A percentile compares a stretch with the other conserved stretches of the same genome.
phyloP scores from a whole-genome alignment of 306 rosid species.

The Prunus kanzakura region DNA sequence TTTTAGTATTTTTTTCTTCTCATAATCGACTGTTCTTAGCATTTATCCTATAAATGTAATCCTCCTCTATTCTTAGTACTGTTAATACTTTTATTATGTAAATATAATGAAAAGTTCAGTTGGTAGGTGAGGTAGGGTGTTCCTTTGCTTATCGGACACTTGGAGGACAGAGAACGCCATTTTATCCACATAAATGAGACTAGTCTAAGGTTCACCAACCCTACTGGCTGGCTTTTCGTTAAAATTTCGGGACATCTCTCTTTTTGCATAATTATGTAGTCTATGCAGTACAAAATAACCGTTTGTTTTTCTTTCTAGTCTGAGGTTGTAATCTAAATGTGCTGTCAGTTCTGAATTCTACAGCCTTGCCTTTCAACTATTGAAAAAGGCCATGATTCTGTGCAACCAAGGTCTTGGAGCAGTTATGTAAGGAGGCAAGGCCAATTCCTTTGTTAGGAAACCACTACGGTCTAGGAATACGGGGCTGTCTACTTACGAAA shows the following conservation, averaged over 20 bases:
- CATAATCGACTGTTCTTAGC: no score
- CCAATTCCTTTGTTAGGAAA: neutral
- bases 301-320: no score
- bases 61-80: no score
- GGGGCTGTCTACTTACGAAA: neutral
- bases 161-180: neutral
- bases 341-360: no score
- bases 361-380: no score
- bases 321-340: no score
- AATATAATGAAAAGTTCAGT: neutral
- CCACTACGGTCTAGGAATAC: neutral
- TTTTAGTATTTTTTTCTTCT: no score
- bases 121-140: neutral
- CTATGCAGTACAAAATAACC: no score
- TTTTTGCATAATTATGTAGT: neutral
- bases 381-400: neutral
- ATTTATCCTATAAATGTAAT: no score
- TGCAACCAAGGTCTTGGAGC: neutral
- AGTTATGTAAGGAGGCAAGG: neutral
- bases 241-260: neutral
- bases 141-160: neutral
- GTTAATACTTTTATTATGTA: no score
- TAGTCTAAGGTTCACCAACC: conserved; percentile 4
- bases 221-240: neutral
- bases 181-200: neutral